These are phyloP conservation scores for Ruellia speciosa DNA, from an alignment of 305 asterid species.

Conservation along the genomic window DNA sequence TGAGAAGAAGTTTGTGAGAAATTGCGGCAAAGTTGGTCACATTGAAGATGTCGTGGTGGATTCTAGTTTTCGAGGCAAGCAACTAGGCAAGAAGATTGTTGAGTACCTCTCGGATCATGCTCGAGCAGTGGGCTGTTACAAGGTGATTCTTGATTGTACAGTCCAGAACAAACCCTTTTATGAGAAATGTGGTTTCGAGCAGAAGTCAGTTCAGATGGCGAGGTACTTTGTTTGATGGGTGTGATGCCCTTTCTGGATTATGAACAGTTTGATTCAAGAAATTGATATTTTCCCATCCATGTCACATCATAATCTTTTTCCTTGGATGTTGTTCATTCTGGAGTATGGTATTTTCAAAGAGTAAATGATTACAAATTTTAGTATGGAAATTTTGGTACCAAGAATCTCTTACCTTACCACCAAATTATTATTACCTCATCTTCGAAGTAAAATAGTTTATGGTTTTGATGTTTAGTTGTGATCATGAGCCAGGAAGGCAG, in stretches of 20 bases:
- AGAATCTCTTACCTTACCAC: too few species aligned
- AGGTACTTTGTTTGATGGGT: slow-evolving; percentile 46
- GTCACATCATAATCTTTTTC: background rate
- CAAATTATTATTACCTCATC: too few species aligned
- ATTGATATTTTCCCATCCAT: background rate
- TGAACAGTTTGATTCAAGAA: background rate
- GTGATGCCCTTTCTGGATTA: background rate
- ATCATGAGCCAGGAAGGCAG: too few species aligned
- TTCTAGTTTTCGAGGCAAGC: slow-evolving; percentile 55
- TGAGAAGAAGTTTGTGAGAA: slow-evolving; percentile 67
- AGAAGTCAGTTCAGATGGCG: slow-evolving; percentile 72
- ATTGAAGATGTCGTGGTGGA: slow-evolving; percentile 92
- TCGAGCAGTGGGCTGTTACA: slow-evolving; percentile 60
- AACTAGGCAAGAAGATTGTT: slow-evolving; percentile 60
- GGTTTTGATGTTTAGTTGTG: too few species aligned
- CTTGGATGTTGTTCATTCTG: background rate
- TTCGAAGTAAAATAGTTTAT: too few species aligned
- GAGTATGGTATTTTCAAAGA: background rate
- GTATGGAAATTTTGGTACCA: too few species aligned
- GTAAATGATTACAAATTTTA: background rate
- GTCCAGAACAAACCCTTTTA: slow-evolving; percentile 50
- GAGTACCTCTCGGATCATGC: slow-evolving; percentile 65
- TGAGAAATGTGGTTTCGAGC: slow-evolving; percentile 79
- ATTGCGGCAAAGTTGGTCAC: slow-evolving; percentile 75
- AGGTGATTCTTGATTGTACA: slow-evolving; percentile 79